Evolutionary conservation across 2,329 filamentous ascomycete genomes (phyloP).

Genomic region (Cladosporium velox): DNA sequence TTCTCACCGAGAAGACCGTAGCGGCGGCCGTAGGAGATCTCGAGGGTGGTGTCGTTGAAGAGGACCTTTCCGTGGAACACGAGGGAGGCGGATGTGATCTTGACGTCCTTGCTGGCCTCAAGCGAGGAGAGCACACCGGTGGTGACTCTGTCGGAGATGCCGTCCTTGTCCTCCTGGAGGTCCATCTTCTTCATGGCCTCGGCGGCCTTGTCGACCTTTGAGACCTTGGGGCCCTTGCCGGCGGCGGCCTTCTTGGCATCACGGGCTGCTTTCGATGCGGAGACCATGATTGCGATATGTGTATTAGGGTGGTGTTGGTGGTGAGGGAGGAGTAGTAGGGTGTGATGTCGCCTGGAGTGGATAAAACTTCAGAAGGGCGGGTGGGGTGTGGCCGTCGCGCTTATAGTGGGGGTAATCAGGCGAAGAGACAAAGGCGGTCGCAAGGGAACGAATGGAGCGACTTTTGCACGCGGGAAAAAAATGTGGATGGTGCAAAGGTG

Average conservation of each 20-base stretch:
- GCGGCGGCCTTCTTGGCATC: conserved; percentile 66
- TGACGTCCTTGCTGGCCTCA: conserved; percentile 84
- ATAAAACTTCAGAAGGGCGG: conserved; percentile 11
- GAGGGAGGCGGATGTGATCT: conserved; percentile 89
- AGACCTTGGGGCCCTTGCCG: conserved; percentile 72
- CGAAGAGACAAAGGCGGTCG: not conserved
- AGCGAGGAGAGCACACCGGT: conserved; percentile 93
- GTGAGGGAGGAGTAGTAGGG: conserved; percentile 61
- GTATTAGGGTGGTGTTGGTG: conserved; percentile 54
- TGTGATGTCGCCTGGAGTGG: conserved; percentile 9
- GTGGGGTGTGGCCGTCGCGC: conserved; percentile 8
- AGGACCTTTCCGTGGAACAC: conserved; percentile 98
- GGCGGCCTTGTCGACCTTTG: conserved; percentile 63
- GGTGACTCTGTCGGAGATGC: conserved; percentile 95
- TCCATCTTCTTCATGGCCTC: conserved; percentile 81
- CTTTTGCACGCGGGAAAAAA: not conserved
- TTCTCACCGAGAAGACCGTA: conserved; percentile 98
- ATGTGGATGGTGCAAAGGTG: not conserved
- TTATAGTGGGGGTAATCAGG: conserved; percentile 6
- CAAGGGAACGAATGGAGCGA: conserved; percentile 6
- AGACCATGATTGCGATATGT: conserved; percentile 56
- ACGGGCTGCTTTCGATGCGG: conserved; percentile 68
- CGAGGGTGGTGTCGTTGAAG: conserved; percentile 89
- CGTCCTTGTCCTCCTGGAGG: conserved; percentile 92
- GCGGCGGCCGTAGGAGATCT: conserved; percentile 87